A percentile compares a stretch with the other conserved stretches of the same genome.
phyloP scores from a whole-genome alignment of 352 stramenopile species.

The Pythium chondricola region DNA sequence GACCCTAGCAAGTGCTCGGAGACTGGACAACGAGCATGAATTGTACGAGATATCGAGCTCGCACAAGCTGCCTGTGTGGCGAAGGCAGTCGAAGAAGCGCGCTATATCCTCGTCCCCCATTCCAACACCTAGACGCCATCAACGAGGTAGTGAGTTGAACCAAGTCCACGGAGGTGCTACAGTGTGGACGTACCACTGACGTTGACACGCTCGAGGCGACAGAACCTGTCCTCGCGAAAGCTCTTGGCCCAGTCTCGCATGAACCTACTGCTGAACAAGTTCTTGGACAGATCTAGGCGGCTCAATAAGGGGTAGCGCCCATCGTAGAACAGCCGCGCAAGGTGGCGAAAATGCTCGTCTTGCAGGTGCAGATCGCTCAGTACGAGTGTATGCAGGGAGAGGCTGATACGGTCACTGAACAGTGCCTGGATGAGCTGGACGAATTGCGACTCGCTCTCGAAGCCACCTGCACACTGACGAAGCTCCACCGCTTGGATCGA shows the following conservation, averaged over 20 bases:
- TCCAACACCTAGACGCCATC: conserved; percentile 14
- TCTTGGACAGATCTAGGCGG: conserved; percentile 26
- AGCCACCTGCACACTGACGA: too few relatives aligned
- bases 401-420: conserved; percentile 44
- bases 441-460: conserved; percentile 24
- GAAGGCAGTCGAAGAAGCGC: conserved; percentile 43
- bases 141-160: neutral
- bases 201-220: conserved; percentile 25
- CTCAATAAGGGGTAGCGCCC: conserved; percentile 32
- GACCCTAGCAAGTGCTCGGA: conserved; percentile 26
- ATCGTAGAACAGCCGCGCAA: conserved; percentile 40
- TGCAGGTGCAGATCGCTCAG: conserved; percentile 31
- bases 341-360: conserved; percentile 39
- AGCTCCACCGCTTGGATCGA: too few relatives aligned
- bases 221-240: conserved; percentile 45
- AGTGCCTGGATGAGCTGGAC: conserved; percentile 44
- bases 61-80: conserved; percentile 20
- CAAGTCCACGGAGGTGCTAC: too few relatives aligned
- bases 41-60: conserved; percentile 39
- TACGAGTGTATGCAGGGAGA: conserved; percentile 22
- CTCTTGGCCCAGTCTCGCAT: conserved; percentile 45
- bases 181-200: conserved; percentile 33
- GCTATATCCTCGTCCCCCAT: conserved; percentile 57
- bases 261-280: conserved; percentile 55
- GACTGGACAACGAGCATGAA: conserved; percentile 24